These are phyloP conservation scores for Dicorynia guianensis DNA, from an alignment of 306 rosid genomes.

Conservation along the genomic window DNA sequence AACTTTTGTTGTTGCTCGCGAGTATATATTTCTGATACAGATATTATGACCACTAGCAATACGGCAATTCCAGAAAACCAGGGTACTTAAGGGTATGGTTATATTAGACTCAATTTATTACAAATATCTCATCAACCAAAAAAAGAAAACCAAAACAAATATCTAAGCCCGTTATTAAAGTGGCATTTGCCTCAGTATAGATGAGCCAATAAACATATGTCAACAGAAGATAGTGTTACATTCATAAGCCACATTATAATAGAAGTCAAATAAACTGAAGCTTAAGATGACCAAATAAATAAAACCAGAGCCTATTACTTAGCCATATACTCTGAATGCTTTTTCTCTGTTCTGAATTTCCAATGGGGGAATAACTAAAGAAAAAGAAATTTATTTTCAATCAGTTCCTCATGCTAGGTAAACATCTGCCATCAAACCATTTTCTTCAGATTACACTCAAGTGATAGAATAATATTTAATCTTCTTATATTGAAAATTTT, in stretches of 20 bases:
- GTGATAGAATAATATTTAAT: neutral
- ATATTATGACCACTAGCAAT: too few relatives aligned
- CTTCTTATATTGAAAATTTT: too few relatives aligned
- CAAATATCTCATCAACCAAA: neutral
- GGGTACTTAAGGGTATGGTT: neutral
- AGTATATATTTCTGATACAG: neutral
- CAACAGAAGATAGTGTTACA: neutral
- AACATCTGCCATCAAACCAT: neutral
- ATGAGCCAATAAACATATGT: too few relatives aligned
- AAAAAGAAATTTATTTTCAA: neutral
- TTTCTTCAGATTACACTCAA: neutral
- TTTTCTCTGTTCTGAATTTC: too few relatives aligned
- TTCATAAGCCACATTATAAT: neutral
- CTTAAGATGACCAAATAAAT: too few relatives aligned
- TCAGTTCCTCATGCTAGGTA: neutral
- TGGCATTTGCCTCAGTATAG: neutral
- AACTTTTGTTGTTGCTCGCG: neutral
- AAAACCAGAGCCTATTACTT: too few relatives aligned
- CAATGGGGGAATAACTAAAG: neutral
- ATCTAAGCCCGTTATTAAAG: too few relatives aligned
- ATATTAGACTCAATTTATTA: neutral
- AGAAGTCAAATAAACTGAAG: too few relatives aligned
- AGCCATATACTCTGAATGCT: too few relatives aligned
- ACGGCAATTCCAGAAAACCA: neutral
- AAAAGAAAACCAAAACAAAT: too few relatives aligned